A percentile compares a stretch with the other conserved stretches of the same genome.
Conservation (phyloP, 2,329 filamentous ascomycete genomes). For the Talaromyces islandicus region DNA sequence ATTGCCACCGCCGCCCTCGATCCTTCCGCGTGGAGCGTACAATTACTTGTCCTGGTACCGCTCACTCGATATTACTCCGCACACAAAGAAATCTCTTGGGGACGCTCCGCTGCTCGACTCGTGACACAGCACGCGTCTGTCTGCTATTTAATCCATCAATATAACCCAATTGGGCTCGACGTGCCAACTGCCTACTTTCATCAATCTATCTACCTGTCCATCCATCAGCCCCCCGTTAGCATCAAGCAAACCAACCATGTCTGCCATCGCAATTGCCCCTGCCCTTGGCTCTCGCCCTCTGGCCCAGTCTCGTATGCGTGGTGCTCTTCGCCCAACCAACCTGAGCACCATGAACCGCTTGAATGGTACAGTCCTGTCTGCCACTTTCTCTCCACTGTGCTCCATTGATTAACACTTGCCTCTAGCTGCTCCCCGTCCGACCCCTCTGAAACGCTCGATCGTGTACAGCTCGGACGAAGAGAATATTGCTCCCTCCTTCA, state of each 20-base stretch:
- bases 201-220: not conserved
- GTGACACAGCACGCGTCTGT: not conserved
- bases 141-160: not conserved
- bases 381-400: not conserved
- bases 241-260: not conserved
- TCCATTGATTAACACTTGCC: not conserved
- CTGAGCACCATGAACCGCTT: not conserved
- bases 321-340: constrained; percentile 2
- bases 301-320: constrained; percentile 1
- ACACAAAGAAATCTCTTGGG: not conserved
- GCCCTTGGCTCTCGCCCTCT: not conserved
- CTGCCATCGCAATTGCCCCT: constrained; percentile 4
- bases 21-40: not conserved
- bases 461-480: constrained; percentile 42
- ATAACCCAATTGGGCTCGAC: not conserved
- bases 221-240: not conserved
- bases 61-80: not conserved
- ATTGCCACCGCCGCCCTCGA: not conserved
- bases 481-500: constrained; percentile 50
- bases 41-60: not conserved
- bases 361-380: constrained; percentile 1
- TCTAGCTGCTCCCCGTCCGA: not conserved
- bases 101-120: not conserved
- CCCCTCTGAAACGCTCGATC: constrained; percentile 24
- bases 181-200: not conserved